Percentiles rank a stretch among this genome's conserved stretches.
phyloP scores from a whole-genome alignment of 2,329 filamentous ascomycete genomes.

The Paramyrothecium sp. region DNA sequence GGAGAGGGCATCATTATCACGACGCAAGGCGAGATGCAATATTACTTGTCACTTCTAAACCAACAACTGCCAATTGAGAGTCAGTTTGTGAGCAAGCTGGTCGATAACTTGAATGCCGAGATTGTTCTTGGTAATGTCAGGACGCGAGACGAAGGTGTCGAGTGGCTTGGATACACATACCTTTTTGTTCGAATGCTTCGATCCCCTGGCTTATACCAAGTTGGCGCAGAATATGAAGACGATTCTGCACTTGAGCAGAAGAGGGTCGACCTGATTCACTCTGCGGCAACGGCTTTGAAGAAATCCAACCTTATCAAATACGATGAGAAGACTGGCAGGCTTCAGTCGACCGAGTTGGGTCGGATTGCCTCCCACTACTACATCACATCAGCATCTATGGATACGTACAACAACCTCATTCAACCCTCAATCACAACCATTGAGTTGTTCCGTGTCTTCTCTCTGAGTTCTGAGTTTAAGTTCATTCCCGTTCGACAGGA shows the following conservation, averaged over 20 bases:
- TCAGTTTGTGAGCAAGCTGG: constrained; percentile 88
- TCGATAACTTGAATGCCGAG: constrained; percentile 95
- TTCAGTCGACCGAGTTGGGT: constrained; percentile 91
- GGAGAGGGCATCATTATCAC: constrained; percentile 99
- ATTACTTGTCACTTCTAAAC: constrained; percentile 94
- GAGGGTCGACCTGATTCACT: constrained; percentile 95
- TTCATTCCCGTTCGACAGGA: constrained; percentile 98
- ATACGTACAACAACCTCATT: constrained; percentile 93
- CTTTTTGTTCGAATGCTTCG: constrained; percentile 97
- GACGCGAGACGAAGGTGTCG: constrained; percentile 91
- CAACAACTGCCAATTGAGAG: constrained; percentile 97
- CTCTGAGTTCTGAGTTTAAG: constrained; percentile 96
- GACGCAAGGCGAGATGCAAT: constrained; percentile 90
- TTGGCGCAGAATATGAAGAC: constrained; percentile 92
- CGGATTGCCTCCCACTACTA: constrained; percentile 98
- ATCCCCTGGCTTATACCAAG: constrained; percentile 91
- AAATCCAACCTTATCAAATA: constrained; percentile 91
- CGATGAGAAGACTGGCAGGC: constrained; percentile 84
- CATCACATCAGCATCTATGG: constrained; percentile 94
- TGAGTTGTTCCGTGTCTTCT: constrained; percentile 94
- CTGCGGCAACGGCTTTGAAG: constrained; percentile 82
- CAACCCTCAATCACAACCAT: constrained; percentile 91
- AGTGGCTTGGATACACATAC: constrained; percentile 98
- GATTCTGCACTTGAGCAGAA: constrained; percentile 92
- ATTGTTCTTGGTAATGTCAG: constrained; percentile 92